Evolutionary conservation across 306 rosid species (phyloP), one percentile per base, ranked within the genome.

Genomic region (Sicyos baderoa): DNA sequence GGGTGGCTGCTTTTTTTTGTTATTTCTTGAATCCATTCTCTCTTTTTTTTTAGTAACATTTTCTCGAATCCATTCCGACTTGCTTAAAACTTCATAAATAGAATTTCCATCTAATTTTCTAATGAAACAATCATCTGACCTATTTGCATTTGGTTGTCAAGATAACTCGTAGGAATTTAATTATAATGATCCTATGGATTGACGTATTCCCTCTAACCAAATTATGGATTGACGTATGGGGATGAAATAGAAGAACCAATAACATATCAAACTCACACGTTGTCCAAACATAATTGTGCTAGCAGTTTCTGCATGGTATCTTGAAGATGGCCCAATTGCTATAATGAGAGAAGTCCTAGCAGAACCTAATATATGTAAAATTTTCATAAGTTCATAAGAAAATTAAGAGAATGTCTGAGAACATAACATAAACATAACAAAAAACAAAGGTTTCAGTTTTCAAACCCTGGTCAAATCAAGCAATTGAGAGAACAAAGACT

Each of bases 311-410:
- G 80, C 82, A 58, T 77, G 76, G 68, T 79, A 77, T 54, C 81
- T 61, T 57, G 86, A 79, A 65, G 92, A 87, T 42, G 87, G 87
- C 56, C 92, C 89, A 62, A 87, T 87, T 11, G 86, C 82, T 79
- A 83, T 64, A 52, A 87, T 77, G 73, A 87, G 89, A 32, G 92
- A 87, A 82, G 92, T 84, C 79, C 92, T 87, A 17, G 92, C 86
- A 71, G 92, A 80, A 59, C 92, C 92, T 87, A 53, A 72, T 75
- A 58, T 25, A 65, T 32, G 40, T 27, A 69, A 71, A 42, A 29
- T 1, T 45, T 50, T 3, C 18, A n/a, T 49, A 48, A 73, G 68
- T 40, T 53, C 76, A 45, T 49, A 51, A 63, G 25, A 48, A 55
- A 54, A 1, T 35, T 50, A 53, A 29, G 44, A 76, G 3, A 17